Percentiles rank a stretch among this genome's conserved stretches.
These are phyloP conservation scores for Abrus precatorius DNA, from an alignment of 306 rosid genomes.

Conservation along the genomic window DNA sequence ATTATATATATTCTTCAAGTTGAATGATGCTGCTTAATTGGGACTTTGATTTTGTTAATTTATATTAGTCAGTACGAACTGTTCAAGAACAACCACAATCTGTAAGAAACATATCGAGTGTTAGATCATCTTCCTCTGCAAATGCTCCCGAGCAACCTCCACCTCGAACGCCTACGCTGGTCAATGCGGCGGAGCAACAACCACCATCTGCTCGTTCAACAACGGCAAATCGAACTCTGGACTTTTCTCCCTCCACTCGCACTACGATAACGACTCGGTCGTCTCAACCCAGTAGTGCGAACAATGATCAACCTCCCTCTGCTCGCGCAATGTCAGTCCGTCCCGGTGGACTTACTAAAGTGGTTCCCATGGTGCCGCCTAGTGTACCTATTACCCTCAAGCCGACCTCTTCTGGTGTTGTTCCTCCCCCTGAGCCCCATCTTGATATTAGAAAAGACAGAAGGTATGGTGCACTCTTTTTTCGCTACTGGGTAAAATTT, in stretches of 20 bases:
- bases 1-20: neutral
- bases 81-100: conserved; percentile 69
- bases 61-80: conserved; percentile 60
- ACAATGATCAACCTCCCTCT: conserved; percentile 66
- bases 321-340: conserved; percentile 66
- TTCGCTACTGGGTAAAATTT: neutral
- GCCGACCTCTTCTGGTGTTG: conserved; percentile 54
- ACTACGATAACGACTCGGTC: conserved; percentile 49
- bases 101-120: conserved; percentile 42
- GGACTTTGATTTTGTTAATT: conserved; percentile 19
- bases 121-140: conserved; percentile 46
- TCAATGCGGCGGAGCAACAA: conserved; percentile 53
- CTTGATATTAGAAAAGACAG: conserved; percentile 66
- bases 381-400: conserved; percentile 76
- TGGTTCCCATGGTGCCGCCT: conserved; percentile 77
- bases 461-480: conserved; percentile 54
- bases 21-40: conserved; percentile 25
- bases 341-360: conserved; percentile 60
- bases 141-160: conserved; percentile 62
- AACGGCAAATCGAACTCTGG: conserved; percentile 51
- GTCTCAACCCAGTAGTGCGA: conserved; percentile 45
- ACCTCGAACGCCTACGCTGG: conserved; percentile 53
- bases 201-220: conserved; percentile 59
- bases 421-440: conserved; percentile 53
- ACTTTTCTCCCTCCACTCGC: conserved; percentile 67